Base-by-base conservation (phyloP, 1,284 basidiomycete genomes). In the Entoloma clypeatum region DNA sequence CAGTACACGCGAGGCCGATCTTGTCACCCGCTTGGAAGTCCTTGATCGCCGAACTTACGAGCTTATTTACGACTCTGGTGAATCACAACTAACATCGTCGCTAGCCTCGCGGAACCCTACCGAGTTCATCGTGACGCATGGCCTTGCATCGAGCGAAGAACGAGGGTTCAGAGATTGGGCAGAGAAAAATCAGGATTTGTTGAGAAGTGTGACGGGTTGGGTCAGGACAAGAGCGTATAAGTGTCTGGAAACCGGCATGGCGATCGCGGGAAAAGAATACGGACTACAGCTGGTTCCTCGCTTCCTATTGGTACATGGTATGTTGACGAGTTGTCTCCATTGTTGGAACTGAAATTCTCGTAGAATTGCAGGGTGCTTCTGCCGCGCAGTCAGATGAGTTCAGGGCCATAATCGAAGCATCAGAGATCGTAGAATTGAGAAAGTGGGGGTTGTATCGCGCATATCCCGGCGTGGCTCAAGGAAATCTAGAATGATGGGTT, bases 11-110 rank as follows among this genome's bases (percentile, higher is more conserved):
- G 80, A 83, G 59, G 65, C 62, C 10, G 56, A 66, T 32, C 60
- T 81, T n/a, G 62, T 81, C 22, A 54, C 60, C 34, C 59, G 69
- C 27, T 57, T 79, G 13, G 67, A 67, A 46, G 47, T 72, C n/a
- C 61, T 81, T 17, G 75, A 80, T 51, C 65, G 79, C 32, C 63
- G 75, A 39, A 71, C 69, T 1, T 78, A 74, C 47, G 69, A 72
- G 51, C 52, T 65, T 5, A 42, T 67, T 5, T 46, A 38, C 7
- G 65, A 67, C 50, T 61, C 63, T 5, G 65, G 64, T 11, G 54
- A 53, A 34, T 57, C 60, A 4, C 6, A 27, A 8, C 37, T 58
- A 14, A 61, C 62, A 9, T 50, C 60, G 1, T 63, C 63, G 17
- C 52, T 72, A 33, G 58, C 58, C 23, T 48, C 56, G 4, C 55